Base-by-base conservation (phyloP, 1,284 basidiomycete species). In the Cryptococcus hybrid region DNA sequence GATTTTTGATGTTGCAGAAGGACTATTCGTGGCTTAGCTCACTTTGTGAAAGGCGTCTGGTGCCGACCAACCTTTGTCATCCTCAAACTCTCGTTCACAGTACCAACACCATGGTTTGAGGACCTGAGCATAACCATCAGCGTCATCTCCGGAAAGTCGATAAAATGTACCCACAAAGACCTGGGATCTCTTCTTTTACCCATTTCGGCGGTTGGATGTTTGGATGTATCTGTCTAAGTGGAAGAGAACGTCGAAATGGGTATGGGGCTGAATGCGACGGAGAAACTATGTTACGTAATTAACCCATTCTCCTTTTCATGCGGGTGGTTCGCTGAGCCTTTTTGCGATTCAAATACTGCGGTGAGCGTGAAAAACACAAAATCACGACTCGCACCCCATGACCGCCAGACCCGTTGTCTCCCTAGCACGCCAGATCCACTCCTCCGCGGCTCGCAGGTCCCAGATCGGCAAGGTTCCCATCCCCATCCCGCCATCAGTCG, bases 1-100 rank as follows among this genome's bases (percentile, higher is more conserved):
- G 95, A 95, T 80, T 98, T 99, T 76, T 99, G 96, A 78, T 99
- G 95, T 77, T 96, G 92, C 85, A 99, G 89, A 62, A 99, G 84
- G 60, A 99, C 96, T 94, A 52, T 48, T 11, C 52, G 51, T 30
- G 30, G 49, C 30, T 30, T 30, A 30, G 30, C 30, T 30, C 30
- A 30, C 3, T 30, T 30, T 30, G 3, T 30, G 30, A 4, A 30
- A 30, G 3, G 30, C 30, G 3, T 30, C 30, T 30, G 30, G 30
- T 30, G 30, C 30, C 30, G 30, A 30, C 63, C 46, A 42, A 90
- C 91, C 91, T 80, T 95, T 95, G 78, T 94, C 92, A 84, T 96
- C 93, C 78, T 96, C 92, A 70, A 96, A 97, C 79, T 95, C 95
- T 76, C 93, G 87, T 80, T 99, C 95, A 83, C 94, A 97, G 78